A percentile compares a stretch with the other conserved stretches of the same genome.
Evolutionary conservation across 202 grass and related monocot species (phyloP).

Genomic region (Schoenoplectus triqueter): DNA sequence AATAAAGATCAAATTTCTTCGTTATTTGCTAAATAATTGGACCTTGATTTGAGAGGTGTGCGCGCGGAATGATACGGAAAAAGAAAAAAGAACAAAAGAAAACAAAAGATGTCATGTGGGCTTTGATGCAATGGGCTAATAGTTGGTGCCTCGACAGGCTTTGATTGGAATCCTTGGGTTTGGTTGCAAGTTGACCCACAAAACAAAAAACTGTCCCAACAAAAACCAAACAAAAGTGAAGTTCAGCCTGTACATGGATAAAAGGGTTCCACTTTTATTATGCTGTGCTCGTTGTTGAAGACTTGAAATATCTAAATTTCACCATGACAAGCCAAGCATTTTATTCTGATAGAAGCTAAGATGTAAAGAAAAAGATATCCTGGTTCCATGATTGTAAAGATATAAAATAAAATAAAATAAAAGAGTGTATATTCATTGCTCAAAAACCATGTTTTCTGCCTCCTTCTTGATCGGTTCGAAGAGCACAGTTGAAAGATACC

Average conservation of each 20-base stretch:
- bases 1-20: too few species aligned
- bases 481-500: constrained; percentile 49
- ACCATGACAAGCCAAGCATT: constrained; percentile 16
- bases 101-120: background rate
- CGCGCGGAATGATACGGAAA: background rate
- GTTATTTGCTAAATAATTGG: too few species aligned
- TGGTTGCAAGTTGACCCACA: background rate
- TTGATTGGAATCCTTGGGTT: background rate
- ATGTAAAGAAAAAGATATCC: too few species aligned
- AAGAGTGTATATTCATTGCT: constrained; percentile 33
- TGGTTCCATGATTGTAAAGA: background rate
- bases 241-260: too few species aligned
- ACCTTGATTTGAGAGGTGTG: too few species aligned
- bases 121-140: background rate
- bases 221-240: background rate
- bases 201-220: background rate
- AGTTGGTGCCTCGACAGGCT: background rate
- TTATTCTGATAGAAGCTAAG: constrained; percentile 16
- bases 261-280: too few species aligned
- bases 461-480: constrained; percentile 52
- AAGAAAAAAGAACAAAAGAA: background rate
- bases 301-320: constrained; percentile 39
- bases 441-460: constrained; percentile 55
- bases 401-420: background rate
- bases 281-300: too few species aligned